These are phyloP conservation scores for Verbascum thapsus DNA, from an alignment of 257 asterid genomes.

Conservation along the genomic window DNA sequence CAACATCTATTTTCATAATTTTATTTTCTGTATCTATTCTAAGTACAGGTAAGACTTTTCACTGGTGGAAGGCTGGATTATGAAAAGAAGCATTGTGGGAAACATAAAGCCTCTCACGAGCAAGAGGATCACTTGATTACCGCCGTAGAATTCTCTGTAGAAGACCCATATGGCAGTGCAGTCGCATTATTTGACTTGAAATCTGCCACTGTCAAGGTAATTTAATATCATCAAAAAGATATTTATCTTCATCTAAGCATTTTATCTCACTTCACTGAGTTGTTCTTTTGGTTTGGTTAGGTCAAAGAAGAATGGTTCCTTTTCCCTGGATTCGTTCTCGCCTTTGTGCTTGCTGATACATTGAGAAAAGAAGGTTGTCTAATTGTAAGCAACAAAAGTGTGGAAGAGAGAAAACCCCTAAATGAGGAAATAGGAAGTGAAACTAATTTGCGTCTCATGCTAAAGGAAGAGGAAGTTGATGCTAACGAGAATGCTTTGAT, in stretches of 20 bases:
- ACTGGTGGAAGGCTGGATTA: constrained; percentile 83
- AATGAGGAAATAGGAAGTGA: constrained; percentile 22
- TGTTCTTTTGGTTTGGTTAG: constrained; percentile 39
- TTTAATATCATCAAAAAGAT: constrained; percentile 1
- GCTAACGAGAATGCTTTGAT: constrained; percentile 30
- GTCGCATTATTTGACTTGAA: constrained; percentile 73
- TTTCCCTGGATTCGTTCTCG: constrained; percentile 53
- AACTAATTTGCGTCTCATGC: constrained; percentile 5
- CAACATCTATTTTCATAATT: neutral
- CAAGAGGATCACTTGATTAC: constrained; percentile 61
- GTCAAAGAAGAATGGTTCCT: constrained; percentile 80
- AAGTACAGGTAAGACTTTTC: constrained; percentile 71
- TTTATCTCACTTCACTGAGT: constrained; percentile 5
- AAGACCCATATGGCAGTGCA: constrained; percentile 80
- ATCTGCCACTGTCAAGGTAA: constrained; percentile 63
- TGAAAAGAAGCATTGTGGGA: constrained; percentile 60
- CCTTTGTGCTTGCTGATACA: constrained; percentile 58
- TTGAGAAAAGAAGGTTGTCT: constrained; percentile 62
- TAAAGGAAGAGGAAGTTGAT: constrained; percentile 31
- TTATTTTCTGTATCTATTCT: neutral
- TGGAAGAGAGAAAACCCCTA: constrained; percentile 32
- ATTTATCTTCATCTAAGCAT: constrained; percentile 21
- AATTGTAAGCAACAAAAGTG: constrained; percentile 25
- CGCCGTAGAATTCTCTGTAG: constrained; percentile 76
- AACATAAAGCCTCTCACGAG: constrained; percentile 45